Evolutionary conservation across 2,329 filamentous ascomycete species (phyloP).

Genomic region (Chrysoporthe deuterocubensis): DNA sequence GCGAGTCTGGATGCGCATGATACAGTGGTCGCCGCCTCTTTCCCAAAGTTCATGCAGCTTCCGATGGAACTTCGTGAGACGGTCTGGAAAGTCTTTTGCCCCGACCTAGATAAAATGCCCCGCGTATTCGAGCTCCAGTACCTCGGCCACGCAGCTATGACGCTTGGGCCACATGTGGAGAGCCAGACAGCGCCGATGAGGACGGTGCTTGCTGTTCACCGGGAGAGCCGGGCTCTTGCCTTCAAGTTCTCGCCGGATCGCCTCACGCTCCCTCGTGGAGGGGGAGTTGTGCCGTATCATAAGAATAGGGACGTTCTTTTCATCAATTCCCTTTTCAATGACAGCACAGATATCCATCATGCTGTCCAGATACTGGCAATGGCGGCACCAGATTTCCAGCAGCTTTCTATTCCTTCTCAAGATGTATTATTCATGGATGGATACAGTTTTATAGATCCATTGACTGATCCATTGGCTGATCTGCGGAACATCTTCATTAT

Average conservation of each 20-base stretch:
- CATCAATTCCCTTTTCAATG: slow-evolving; percentile 29
- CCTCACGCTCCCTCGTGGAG: slow-evolving; percentile 36
- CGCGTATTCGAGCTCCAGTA: slow-evolving; percentile 37
- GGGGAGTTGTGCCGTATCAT: slow-evolving; percentile 38
- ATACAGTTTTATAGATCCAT: too few species aligned
- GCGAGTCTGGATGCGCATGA: background rate
- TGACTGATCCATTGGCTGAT: slow-evolving; percentile 9
- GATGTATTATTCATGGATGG: too few species aligned
- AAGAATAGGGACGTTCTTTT: slow-evolving; percentile 38
- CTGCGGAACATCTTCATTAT: slow-evolving; percentile 14
- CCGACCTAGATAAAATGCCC: slow-evolving; percentile 34
- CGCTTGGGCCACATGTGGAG: slow-evolving; percentile 29
- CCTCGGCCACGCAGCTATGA: background rate
- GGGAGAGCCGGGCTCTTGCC: slow-evolving; percentile 42
- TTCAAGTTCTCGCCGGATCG: slow-evolving; percentile 39
- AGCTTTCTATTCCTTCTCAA: background rate
- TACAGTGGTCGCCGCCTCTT: slow-evolving; percentile 23
- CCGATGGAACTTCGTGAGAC: slow-evolving; percentile 41
- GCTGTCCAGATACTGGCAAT: background rate
- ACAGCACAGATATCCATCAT: background rate
- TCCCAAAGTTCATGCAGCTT: slow-evolving; percentile 36
- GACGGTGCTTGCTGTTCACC: slow-evolving; percentile 39
- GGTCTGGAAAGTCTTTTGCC: slow-evolving; percentile 41
- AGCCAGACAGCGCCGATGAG: slow-evolving; percentile 38
- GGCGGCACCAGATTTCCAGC: slow-evolving; percentile 4